A percentile compares a stretch with the other conserved stretches of the same genome.
Conservation (phyloP, 352 stramenopile genomes). For the Phytopythium chamaehyphon region DNA sequence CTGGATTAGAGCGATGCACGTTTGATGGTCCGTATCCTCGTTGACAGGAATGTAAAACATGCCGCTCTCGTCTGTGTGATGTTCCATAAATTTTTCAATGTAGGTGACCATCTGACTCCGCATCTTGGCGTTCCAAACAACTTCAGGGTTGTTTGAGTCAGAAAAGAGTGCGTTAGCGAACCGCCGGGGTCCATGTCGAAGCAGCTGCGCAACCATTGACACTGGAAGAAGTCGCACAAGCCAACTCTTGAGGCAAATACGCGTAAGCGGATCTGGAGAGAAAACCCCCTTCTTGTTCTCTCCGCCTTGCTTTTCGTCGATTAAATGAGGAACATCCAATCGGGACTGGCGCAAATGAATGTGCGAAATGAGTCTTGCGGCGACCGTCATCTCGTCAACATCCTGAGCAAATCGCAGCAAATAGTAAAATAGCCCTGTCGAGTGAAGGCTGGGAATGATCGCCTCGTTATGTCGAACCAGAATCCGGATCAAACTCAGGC, state of each 20-base stretch:
- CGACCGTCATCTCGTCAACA: conserved; percentile 81
- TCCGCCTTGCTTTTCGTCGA: conserved; percentile 68
- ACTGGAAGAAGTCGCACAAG: conserved; percentile 78
- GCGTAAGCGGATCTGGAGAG: conserved; percentile 71
- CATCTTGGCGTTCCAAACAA: conserved; percentile 86
- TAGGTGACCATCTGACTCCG: conserved; percentile 82
- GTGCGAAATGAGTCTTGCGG: conserved; percentile 71
- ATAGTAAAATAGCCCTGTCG: conserved; percentile 86
- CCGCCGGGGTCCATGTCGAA: conserved; percentile 67
- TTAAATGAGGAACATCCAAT: conserved; percentile 48
- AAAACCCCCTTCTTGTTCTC: conserved; percentile 83
- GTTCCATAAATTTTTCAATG: conserved; percentile 84
- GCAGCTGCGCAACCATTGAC: conserved; percentile 81
- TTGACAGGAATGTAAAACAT: conserved; percentile 75
- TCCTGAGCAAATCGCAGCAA: conserved; percentile 75
- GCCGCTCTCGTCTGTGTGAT: conserved; percentile 54
- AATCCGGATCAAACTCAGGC: conserved; percentile 70
- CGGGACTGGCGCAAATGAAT: conserved; percentile 81
- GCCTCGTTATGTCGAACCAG: conserved; percentile 82
- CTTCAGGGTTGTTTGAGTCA: conserved; percentile 81
- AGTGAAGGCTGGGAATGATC: conserved; percentile 80
- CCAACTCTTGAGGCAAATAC: conserved; percentile 83
- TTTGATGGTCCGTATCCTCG: conserved; percentile 71
- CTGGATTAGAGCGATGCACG: conserved; percentile 71
- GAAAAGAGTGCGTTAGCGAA: conserved; percentile 81